A percentile compares a stretch with the other conserved stretches of the same genome.
These are phyloP conservation scores for Candida qinlingensis DNA, from an alignment of 805 yeast species.

Conservation along the genomic window DNA sequence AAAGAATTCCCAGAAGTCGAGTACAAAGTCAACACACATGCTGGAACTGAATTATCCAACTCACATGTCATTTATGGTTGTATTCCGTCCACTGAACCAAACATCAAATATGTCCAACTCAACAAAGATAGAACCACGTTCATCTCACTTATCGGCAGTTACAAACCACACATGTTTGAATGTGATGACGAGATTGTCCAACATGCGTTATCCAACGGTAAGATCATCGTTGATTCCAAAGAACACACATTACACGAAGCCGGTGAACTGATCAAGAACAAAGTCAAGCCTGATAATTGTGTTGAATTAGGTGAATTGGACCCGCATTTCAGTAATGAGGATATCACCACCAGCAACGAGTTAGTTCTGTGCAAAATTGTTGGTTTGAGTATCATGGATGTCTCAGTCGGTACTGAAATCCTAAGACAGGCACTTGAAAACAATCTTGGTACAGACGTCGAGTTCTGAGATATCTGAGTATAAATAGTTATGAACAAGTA, in stretches of 20 bases:
- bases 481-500: neutral
- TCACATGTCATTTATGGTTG: conserved; percentile 54
- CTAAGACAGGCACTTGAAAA: conserved; percentile 25
- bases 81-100: conserved; percentile 49
- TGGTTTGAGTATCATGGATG: conserved; percentile 62
- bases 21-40: conserved; percentile 21
- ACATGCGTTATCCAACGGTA: conserved; percentile 31
- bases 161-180: conserved; percentile 64
- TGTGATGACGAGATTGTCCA: conserved; percentile 41
- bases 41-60: conserved; percentile 26
- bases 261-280: conserved; percentile 54
- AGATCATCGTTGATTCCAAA: conserved; percentile 54
- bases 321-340: conserved; percentile 1
- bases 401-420: conserved; percentile 43
- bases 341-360: conserved; percentile 16
- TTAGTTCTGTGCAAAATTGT: conserved; percentile 50
- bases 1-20: conserved; percentile 26
- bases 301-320: conserved; percentile 42
- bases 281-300: conserved; percentile 33
- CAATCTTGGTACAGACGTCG: conserved; percentile 28
- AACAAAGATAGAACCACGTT: conserved; percentile 29
- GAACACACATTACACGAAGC: conserved; percentile 55
- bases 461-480: conserved; percentile 19
- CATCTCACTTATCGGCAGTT: conserved; percentile 60
- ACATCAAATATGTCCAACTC: conserved; percentile 32